These are phyloP conservation scores for Chaetomium fimeti DNA, from an alignment of 495 filamentous ascomycete species.

Conservation along the genomic window DNA sequence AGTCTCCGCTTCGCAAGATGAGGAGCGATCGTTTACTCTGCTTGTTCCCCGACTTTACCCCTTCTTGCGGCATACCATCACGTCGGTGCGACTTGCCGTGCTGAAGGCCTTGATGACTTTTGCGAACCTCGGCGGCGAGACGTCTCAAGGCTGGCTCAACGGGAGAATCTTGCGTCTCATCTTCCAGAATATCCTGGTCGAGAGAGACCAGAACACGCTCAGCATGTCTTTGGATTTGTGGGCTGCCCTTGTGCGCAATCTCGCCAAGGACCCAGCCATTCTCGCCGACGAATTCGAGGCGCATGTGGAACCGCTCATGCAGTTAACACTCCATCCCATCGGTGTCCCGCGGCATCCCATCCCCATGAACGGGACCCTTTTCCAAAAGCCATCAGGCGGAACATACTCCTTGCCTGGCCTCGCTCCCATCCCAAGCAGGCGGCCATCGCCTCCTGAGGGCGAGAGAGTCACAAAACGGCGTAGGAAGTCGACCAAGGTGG, in stretches of 20 bases:
- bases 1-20: slow-evolving; percentile 74
- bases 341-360: slow-evolving; percentile 85
- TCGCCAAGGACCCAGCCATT: slow-evolving; percentile 56
- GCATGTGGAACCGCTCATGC: slow-evolving; percentile 72
- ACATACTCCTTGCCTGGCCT: slow-evolving; percentile 60
- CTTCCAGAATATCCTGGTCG: slow-evolving; percentile 93
- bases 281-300: slow-evolving; percentile 65
- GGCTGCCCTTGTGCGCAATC: slow-evolving; percentile 68
- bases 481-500: slow-evolving; percentile 78
- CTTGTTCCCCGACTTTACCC: slow-evolving; percentile 93
- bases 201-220: slow-evolving; percentile 74
- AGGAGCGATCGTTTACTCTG: slow-evolving; percentile 82
- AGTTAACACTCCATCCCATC: slow-evolving; percentile 81
- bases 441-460: slow-evolving; percentile 60
- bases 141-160: slow-evolving; percentile 86
- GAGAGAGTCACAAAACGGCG: slow-evolving; percentile 63
- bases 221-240: slow-evolving; percentile 83
- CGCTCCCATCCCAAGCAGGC: slow-evolving; percentile 49
- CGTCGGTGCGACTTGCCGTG: slow-evolving; percentile 88
- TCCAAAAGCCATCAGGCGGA: slow-evolving; percentile 91
- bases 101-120: slow-evolving; percentile 91
- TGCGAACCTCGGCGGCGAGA: slow-evolving; percentile 75
- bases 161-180: slow-evolving; percentile 83
- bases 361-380: slow-evolving; percentile 82
- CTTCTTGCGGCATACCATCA: slow-evolving; percentile 95